These are phyloP conservation scores for Gymnopilus junonius DNA, from an alignment of 768 basidiomycete species.

Conservation along the genomic window DNA sequence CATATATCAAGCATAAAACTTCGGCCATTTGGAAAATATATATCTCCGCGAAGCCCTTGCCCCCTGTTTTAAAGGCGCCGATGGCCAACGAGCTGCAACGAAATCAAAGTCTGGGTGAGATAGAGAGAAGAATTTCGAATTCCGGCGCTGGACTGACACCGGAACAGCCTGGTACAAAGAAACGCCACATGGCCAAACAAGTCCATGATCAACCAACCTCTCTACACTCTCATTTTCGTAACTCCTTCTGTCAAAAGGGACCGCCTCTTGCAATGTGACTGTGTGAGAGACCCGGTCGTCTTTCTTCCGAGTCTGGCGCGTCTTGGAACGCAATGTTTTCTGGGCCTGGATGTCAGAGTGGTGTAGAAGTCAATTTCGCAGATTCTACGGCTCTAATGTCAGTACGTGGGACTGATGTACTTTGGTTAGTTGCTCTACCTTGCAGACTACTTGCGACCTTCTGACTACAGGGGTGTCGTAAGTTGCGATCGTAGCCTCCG, in stretches of 20 bases:
- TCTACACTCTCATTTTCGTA: neutral
- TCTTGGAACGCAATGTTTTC: conserved; percentile 1
- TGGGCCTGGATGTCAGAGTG: conserved; percentile 9
- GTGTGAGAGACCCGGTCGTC: conserved; percentile 7
- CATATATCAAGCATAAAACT: neutral
- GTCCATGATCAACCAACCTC: neutral
- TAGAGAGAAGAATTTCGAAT: neutral
- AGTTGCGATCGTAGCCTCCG: neutral
- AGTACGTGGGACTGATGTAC: conserved; percentile 3
- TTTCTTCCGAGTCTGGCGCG: conserved; percentile 9
- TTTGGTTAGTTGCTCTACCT: neutral
- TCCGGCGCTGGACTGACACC: conserved; percentile 1
- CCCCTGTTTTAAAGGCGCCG: neutral
- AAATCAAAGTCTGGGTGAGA: neutral
- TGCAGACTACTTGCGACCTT: neutral
- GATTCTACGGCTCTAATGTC: conserved; percentile 6
- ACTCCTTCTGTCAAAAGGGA: conserved; percentile 7
- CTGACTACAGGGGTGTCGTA: neutral
- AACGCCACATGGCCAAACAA: conserved; percentile 7
- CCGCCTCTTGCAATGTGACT: neutral
- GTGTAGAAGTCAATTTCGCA: conserved; percentile 8
- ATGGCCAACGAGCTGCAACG: neutral
- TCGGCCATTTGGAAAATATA: neutral
- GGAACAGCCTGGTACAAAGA: neutral
- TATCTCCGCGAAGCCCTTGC: neutral